Conservation (phyloP, 2,329 filamentous ascomycete genomes). For the Neofusicoccum ribis region DNA sequence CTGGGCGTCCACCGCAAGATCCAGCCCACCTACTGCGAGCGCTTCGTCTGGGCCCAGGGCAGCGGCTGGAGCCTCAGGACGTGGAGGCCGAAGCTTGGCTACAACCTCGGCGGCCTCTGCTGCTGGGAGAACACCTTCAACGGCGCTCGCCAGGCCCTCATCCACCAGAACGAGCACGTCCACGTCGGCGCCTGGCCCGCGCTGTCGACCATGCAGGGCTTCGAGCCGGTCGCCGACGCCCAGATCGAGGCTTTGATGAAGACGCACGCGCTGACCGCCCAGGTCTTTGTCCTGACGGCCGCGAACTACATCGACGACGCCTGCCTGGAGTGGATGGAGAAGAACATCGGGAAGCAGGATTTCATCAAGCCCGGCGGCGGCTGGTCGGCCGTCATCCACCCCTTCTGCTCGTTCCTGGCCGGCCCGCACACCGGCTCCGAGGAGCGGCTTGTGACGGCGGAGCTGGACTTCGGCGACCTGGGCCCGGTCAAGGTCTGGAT, state of each 20-base stretch:
- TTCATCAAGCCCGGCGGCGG: slow-evolving; percentile 37
- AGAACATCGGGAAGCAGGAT: slow-evolving; percentile 38
- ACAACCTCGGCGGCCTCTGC: slow-evolving; percentile 37
- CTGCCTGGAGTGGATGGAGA: slow-evolving; percentile 43
- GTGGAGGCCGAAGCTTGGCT: slow-evolving; percentile 25
- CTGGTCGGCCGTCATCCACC: slow-evolving; percentile 38
- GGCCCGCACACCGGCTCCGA: slow-evolving; percentile 36
- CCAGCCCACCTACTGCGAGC: slow-evolving; percentile 39
- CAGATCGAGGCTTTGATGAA: slow-evolving; percentile 52
- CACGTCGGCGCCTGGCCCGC: slow-evolving; percentile 41
- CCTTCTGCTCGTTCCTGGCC: slow-evolving; percentile 38
- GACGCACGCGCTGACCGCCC: slow-evolving; percentile 46
- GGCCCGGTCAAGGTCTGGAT: slow-evolving; percentile 40
- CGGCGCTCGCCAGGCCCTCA: slow-evolving; percentile 38
- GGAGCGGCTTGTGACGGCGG: slow-evolving; percentile 36
- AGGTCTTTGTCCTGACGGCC: slow-evolving; percentile 47
- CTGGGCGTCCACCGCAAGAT: slow-evolving; percentile 41
- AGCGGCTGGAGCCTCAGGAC: slow-evolving; percentile 34
- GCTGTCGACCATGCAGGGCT: slow-evolving; percentile 39
- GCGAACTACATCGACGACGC: slow-evolving; percentile 45
- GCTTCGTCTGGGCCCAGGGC: slow-evolving; percentile 38
- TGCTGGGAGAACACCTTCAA: slow-evolving; percentile 44
- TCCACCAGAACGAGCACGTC: slow-evolving; percentile 38
- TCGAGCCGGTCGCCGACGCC: slow-evolving; percentile 43
- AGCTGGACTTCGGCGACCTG: slow-evolving; percentile 37